These are phyloP conservation scores for Phytophthora cajani DNA, from an alignment of 352 stramenopile species.

Conservation along the genomic window DNA sequence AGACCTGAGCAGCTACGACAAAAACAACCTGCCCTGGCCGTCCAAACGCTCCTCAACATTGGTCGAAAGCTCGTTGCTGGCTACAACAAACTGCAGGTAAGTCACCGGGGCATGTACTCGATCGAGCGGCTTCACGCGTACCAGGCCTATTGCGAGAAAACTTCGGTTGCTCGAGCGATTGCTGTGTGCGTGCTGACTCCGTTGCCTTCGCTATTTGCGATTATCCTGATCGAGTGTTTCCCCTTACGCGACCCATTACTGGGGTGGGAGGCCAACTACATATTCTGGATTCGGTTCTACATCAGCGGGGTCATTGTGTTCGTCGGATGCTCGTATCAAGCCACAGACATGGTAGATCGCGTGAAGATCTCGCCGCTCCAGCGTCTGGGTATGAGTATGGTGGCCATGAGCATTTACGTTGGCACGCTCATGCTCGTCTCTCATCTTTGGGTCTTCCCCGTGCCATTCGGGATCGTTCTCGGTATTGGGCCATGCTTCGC, in stretches of 20 bases:
- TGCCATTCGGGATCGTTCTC: slow-evolving; percentile 38
- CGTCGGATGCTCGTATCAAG: slow-evolving; percentile 10
- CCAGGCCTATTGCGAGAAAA: slow-evolving; percentile 36
- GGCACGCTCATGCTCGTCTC: slow-evolving; percentile 19
- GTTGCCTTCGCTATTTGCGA: slow-evolving; percentile 14
- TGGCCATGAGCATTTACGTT: slow-evolving; percentile 16
- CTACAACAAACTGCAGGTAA: slow-evolving; percentile 28
- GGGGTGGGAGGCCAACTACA: slow-evolving; percentile 28
- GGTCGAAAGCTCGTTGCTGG: slow-evolving; percentile 3
- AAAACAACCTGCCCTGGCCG: background rate
- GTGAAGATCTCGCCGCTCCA: slow-evolving; percentile 13
- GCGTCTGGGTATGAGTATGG: slow-evolving; percentile 8
- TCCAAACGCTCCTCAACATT: background rate
- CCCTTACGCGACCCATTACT: slow-evolving; percentile 10
- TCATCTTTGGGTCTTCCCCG: slow-evolving; percentile 34
- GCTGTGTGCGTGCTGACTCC: slow-evolving; percentile 21
- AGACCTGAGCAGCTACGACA: background rate
- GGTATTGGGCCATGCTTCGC: slow-evolving; percentile 17
- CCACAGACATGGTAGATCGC: slow-evolving; percentile 11
- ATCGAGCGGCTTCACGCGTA: slow-evolving; percentile 43
- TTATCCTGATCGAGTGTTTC: slow-evolving; percentile 19
- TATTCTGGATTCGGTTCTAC: slow-evolving; percentile 30
- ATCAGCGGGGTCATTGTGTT: slow-evolving; percentile 6
- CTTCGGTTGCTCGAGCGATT: slow-evolving; percentile 5
- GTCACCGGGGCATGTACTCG: slow-evolving; percentile 40